Base-by-base conservation (phyloP, 768 basidiomycete genomes). In the Psilocybe azurescens region DNA sequence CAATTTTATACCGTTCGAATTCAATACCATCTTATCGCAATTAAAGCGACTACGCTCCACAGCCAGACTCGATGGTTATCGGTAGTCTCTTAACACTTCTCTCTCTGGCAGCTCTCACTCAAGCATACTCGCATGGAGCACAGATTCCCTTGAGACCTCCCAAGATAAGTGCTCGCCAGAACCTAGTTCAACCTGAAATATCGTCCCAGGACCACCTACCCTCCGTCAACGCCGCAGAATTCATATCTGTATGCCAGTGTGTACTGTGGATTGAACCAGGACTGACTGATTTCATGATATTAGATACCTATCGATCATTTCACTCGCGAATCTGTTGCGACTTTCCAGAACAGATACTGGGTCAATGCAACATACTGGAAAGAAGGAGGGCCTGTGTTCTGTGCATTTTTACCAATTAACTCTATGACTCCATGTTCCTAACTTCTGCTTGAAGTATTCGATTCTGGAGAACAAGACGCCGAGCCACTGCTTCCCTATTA, bases 281-380 rank as follows among this genome's bases (percentile, higher is more conserved):
- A 47, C 13, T 28, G 6, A 14, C 16, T 54, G 8, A 28, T 18
- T 47, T 58, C 41, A 13, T 14, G 41, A 18, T 9, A 2, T 52
- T 2, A 84, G 81, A 75, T 84, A 67, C 80, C 81, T 3, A 61
- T 83, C 32, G 82, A 84, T 67, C 83, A 84, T 62, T 84, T 82
- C 60, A 67, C 67, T 7, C 69, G 72, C 29, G 70, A 69, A 36
- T 70, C 75, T 2, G 48, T 57, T 0, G 65, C 56, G 9, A 80
- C 79, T 0, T 84, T 81, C 69, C 70, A 72, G 36, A 83, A 83
- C 65, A 75, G 83, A 3, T 84, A 78, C 54, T 84, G 83, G 83
- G 70, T 83, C 28, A 84, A 84, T 58, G 73, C 74, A 2, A 81
- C 81, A 0, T 83, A 82, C 66, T 83, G 79, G 66, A 71, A 81